Percentiles rank a stretch among this genome's conserved stretches.
Evolutionary conservation across 2,329 filamentous ascomycete species (phyloP).

Genomic region (Stagonosporopsis rhizophila): DNA sequence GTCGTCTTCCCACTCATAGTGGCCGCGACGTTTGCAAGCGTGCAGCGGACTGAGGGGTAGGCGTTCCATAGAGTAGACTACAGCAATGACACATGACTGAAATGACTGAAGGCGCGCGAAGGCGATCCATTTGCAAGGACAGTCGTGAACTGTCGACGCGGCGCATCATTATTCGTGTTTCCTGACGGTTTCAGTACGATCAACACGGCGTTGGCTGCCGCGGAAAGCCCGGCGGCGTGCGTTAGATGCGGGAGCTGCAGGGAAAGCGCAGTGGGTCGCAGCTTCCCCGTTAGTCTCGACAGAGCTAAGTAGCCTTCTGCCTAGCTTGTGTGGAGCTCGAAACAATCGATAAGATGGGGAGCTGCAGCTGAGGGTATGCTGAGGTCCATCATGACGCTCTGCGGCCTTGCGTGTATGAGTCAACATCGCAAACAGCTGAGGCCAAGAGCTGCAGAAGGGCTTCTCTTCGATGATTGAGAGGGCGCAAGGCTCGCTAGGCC

Average conservation of each 20-base stretch:
- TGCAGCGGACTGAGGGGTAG: conserved; percentile 4
- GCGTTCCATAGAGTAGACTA: background rate
- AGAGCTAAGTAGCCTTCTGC: conserved; percentile 25
- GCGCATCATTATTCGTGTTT: background rate
- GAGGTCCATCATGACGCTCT: conserved; percentile 5
- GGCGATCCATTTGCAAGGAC: background rate
- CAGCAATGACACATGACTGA: background rate
- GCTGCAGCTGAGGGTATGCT: conserved; percentile 11
- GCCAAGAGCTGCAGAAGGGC: conserved; percentile 13
- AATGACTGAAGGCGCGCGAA: background rate
- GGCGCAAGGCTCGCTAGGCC: conserved; percentile 16
- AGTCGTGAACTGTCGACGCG: background rate
- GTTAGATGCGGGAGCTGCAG: conserved; percentile 30
- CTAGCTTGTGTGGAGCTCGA: conserved; percentile 25
- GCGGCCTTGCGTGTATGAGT: conserved; percentile 10
- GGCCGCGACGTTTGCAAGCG: conserved; percentile 68
- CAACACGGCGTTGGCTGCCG: conserved; percentile 1
- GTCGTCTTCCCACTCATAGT: conserved; percentile 72
- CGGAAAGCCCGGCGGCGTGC: conserved; percentile 21
- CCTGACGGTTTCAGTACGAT: background rate
- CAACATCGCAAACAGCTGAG: conserved; percentile 9
- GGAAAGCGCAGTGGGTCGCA: conserved; percentile 30
- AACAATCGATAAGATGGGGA: conserved; percentile 17
- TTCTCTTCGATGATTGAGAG: conserved; percentile 11
- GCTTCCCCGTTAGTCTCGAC: conserved; percentile 25